Base-by-base conservation (phyloP, 305 asterid species). In the Fraxinus ornus region DNA sequence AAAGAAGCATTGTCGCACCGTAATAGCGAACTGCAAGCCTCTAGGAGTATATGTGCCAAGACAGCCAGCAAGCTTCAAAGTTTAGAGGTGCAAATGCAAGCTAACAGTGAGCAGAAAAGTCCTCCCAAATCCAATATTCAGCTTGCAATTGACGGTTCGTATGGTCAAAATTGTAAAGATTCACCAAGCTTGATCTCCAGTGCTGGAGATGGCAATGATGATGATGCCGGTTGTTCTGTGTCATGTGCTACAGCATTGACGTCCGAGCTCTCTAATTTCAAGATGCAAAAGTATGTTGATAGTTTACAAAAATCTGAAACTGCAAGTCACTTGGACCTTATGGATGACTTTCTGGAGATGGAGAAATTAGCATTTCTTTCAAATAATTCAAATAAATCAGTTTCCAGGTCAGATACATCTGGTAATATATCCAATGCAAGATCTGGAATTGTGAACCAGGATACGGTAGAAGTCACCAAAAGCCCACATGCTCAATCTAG, bases 261-360 rank as follows among this genome's bases (percentile, higher is more conserved):
- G 60, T 85, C 95, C 76, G 97, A 93, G 80, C 77, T 82, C 81
- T 88, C 93, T 28, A 93, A 88, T 88, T 37, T 87, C 84, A 91
- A 93, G 88, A 93, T 88, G 91, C 97, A 91, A 75, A 92, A 88
- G 86, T 83, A 76, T 78, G 86, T 84, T 6, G 94, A 88, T 57
- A 86, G 91, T 88, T 91, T 92, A 8, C 90, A 80, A 64, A 92
- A 88, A 83, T 88, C 94, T 77, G 97, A 92, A 81, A 90, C 77
- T 83, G 79, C 97, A 41, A 94, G 85, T 83, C 91, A 89, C 80
- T 87, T 86, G 86, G 94, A 90, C 86, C 95, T 95, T 55, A 95
- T 95, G 98, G 98, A 95, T 86, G 98, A 95, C 84, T 95, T 95
- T 85, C 86, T 93, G 86, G 98, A 95, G 88, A 95, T 95, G 98